Evolutionary conservation across 176 grass and related monocot genomes (phyloP).

Genomic region (Triticum urartu): DNA sequence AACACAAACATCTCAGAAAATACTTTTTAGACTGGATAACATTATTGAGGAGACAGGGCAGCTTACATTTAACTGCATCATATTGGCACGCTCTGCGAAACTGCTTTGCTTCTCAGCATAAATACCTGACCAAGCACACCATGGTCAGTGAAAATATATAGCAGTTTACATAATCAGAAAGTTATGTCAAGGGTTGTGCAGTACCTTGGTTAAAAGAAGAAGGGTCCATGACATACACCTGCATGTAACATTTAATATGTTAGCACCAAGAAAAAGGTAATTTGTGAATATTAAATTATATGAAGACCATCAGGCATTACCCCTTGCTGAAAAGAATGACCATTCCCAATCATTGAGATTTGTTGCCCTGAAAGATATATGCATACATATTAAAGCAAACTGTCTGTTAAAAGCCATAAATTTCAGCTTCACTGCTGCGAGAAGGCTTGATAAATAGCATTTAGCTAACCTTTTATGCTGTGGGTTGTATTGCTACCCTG

Average conservation of each 20-base stretch:
- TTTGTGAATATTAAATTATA: conserved; percentile 3
- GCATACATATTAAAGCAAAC: conserved; percentile 1
- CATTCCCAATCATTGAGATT: conserved; percentile 36
- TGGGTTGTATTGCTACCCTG: conserved; percentile 13
- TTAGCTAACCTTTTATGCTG: conserved; percentile 24
- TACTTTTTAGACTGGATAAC: background rate
- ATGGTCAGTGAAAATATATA: conserved; percentile 12
- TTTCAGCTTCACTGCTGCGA: background rate
- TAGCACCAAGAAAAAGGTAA: background rate
- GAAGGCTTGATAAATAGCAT: conserved; percentile 12
- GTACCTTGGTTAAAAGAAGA: conserved; percentile 28
- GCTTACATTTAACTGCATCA: conserved; percentile 40
- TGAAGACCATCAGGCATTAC: conserved; percentile 7
- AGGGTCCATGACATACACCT: conserved; percentile 22
- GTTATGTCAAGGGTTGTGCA: conserved; percentile 3
- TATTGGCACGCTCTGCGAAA: conserved; percentile 28
- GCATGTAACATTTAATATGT: conserved; percentile 12
- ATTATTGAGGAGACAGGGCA: background rate
- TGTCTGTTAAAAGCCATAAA: conserved; percentile 1
- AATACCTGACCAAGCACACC: background rate
- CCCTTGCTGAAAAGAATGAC: conserved; percentile 29
- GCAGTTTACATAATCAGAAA: background rate
- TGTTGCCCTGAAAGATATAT: conserved; percentile 13
- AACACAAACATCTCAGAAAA: conserved; percentile 12
- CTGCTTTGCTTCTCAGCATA: conserved; percentile 17